Conservation (phyloP, 106 monocot species). For the Iris macrosiphon region DNA sequence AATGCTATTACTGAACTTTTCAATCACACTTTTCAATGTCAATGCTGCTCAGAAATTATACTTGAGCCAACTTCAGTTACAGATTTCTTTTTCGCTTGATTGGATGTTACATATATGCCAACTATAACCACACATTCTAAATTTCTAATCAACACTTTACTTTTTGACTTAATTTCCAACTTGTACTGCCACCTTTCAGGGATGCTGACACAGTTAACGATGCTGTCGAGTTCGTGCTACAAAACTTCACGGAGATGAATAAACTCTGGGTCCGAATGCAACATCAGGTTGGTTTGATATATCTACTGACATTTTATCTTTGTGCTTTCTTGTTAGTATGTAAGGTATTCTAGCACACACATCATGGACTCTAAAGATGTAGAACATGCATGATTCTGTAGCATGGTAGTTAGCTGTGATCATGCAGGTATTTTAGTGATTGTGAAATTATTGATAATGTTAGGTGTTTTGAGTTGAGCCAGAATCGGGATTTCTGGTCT, state of each 20-base stretch:
- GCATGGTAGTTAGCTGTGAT: no score
- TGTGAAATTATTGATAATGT: slow-evolving; percentile 17
- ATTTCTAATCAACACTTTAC: no score
- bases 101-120: no score
- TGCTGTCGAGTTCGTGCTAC: slow-evolving; percentile 87
- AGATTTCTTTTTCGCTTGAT: no score
- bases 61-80: no score
- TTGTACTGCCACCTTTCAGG: slow-evolving; percentile 33
- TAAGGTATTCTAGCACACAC: not conserved
- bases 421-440: no score
- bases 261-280: slow-evolving; percentile 98
- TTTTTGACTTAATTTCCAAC: no score
- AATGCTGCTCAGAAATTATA: no score
- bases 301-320: not conserved
- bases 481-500: slow-evolving; percentile 42
- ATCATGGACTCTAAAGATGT: not conserved
- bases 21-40: no score
- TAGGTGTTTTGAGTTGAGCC: slow-evolving; percentile 32
- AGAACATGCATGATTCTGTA: no score
- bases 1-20: no score
- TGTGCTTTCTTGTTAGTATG: not conserved
- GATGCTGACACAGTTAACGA: slow-evolving; percentile 60
- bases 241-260: slow-evolving; percentile 95
- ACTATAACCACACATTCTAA: no score
- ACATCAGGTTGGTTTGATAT: slow-evolving; percentile 55